Conservation (phyloP, 2,329 filamentous ascomycete species). For the Aureobasidium mangrovei region DNA sequence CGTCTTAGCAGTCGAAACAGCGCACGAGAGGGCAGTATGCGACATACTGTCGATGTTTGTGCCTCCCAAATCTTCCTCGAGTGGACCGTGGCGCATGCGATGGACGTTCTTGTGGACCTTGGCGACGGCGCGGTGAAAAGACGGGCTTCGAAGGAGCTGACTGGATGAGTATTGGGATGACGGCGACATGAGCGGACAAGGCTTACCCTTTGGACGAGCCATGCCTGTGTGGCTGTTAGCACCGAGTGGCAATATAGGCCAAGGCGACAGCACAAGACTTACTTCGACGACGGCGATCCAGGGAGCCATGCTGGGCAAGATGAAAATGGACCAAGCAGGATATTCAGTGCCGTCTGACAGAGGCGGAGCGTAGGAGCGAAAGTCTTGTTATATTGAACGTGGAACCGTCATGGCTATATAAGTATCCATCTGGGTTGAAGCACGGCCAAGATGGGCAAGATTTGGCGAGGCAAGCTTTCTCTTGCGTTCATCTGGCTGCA, state of each 20-base stretch:
- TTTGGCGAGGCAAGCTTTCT: no score
- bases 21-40: not conserved
- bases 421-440: no score
- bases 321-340: not conserved
- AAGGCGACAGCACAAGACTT: constrained; percentile 10
- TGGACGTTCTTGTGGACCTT: constrained; percentile 41
- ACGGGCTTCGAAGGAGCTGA: constrained; percentile 45
- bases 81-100: constrained; percentile 37
- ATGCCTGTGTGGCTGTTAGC: constrained; percentile 9
- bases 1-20: not conserved
- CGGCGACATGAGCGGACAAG: not conserved
- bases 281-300: constrained; percentile 14
- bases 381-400: no score
- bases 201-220: constrained; percentile 14
- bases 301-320: not conserved
- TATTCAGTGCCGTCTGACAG: constrained; percentile 9
- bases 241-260: not conserved
- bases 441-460: no score
- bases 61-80: constrained; percentile 41
- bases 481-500: no score
- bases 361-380: no score
- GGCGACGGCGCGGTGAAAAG: constrained; percentile 47
- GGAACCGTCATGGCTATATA: no score
- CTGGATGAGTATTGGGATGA: constrained; percentile 21
- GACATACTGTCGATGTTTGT: constrained; percentile 36